phyloP scores from a whole-genome alignment of 2,329 filamentous ascomycete species.

The Graphiopsis chlorocephala region DNA sequence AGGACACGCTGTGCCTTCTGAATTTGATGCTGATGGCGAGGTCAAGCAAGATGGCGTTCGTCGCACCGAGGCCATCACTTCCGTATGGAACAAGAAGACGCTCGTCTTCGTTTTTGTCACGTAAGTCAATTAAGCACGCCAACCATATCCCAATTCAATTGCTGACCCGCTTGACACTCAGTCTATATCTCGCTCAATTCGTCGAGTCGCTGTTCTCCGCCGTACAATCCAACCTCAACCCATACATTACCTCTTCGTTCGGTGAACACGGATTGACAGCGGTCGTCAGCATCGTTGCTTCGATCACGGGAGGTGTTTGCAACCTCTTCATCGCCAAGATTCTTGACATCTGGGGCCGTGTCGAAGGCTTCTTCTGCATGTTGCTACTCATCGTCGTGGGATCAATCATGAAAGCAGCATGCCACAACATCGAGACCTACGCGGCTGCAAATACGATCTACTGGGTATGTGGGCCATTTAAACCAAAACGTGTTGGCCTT shows the following conservation, averaged over 20 bases:
- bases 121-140: neutral
- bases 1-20: neutral
- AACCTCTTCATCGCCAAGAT: conserved; percentile 61
- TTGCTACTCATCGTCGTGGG: conserved; percentile 48
- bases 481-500: neutral
- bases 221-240: conserved; percentile 40
- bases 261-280: conserved; percentile 35
- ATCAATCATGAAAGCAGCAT: conserved; percentile 31
- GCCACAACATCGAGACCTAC: conserved; percentile 30
- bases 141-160: neutral
- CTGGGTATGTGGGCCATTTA: conserved; percentile 35
- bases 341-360: conserved; percentile 65
- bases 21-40: conserved; percentile 9
- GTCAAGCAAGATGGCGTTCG: conserved; percentile 20
- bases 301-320: conserved; percentile 36
- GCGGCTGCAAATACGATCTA: conserved; percentile 33
- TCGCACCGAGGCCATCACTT: conserved; percentile 20
- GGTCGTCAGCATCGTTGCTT: conserved; percentile 36
- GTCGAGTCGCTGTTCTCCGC: conserved; percentile 48
- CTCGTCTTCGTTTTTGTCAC: conserved; percentile 14
- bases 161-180: conserved; percentile 20
- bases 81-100: conserved; percentile 20
- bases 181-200: conserved; percentile 50
- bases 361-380: conserved; percentile 60
- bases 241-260: conserved; percentile 42